Conservation (phyloP, 2,329 filamentous ascomycete species). For the Pyrenophora seminiperda region DNA sequence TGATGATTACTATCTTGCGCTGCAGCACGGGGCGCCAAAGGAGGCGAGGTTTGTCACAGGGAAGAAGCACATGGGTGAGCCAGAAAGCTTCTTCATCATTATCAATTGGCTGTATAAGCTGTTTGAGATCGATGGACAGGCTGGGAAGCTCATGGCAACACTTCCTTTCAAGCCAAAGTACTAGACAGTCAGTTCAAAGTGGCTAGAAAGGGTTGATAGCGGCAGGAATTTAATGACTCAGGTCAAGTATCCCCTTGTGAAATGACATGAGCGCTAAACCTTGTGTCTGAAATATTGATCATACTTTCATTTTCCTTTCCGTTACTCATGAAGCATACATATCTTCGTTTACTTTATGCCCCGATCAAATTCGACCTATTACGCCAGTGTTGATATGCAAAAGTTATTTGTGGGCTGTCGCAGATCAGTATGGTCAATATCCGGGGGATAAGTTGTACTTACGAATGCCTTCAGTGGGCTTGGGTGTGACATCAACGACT, state of each 20-base stretch:
- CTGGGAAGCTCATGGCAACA: constrained; percentile 53
- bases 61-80: constrained; percentile 59
- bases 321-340: constrained; percentile 12
- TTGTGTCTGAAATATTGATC: constrained; percentile 5
- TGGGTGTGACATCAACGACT: constrained; percentile 64
- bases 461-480: constrained; percentile 65
- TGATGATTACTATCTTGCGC: constrained; percentile 62
- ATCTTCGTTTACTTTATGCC: constrained; percentile 1
- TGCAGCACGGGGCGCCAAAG: constrained; percentile 60
- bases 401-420: constrained; percentile 29
- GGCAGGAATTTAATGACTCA: too few species aligned
- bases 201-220: too few species aligned
- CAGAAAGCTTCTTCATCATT: constrained; percentile 56
- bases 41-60: constrained; percentile 54
- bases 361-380: neutral
- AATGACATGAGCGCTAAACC: too few species aligned
- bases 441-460: constrained; percentile 15
- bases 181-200: constrained; percentile 6
- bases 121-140: constrained; percentile 53
- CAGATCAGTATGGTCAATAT: constrained; percentile 5
- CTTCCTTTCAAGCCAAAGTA: constrained; percentile 56
- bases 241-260: too few species aligned
- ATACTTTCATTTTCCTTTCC: neutral
- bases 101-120: constrained; percentile 56
- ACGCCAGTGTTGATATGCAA: constrained; percentile 22